Evolutionary conservation across 768 basidiomycete genomes (phyloP), one percentile per base, ranked within the genome.

Genomic region (Amanita jacksonii): DNA sequence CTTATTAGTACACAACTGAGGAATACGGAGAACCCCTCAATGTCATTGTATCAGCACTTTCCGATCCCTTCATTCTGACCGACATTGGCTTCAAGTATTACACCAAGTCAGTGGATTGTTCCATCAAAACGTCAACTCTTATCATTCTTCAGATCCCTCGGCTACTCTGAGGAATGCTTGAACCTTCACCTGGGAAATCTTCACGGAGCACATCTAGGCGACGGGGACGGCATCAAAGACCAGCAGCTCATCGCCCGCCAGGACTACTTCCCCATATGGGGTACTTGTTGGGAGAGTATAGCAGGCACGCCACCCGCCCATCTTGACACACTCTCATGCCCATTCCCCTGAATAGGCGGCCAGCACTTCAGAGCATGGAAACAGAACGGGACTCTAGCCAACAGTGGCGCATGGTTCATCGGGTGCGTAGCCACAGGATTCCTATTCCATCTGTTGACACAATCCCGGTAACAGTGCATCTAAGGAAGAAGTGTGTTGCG

Each of bases 351-450:
- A n/a, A 33, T 54, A 72, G 87, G 87, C n/a, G 89, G 88, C 2
- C 81, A 91, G 46, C 90, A 92, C 56, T 92, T 86, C 54, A 74
- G 88, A 38, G 86, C 86, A 6, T 92, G 88, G 88, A 79, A 77
- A 55, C 88, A 92, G 68, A 87, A 89, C 51, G 88, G 86, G 3
- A 79, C 82, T 0, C 54, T 65, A 13, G 85, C 74, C 0, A 66
- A 80, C 52, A 82, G 75, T 38, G 77, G 81, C 1, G 88, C 88
- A 6, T 91, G 88, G 88, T 91, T 91, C 54, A 66, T 92, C 8
- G 87, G 76, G 85, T 83, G 56, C 32, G 76, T 67, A 30, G 43
- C 4, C 16, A 18, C 8, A 43, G 16, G 32, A 38, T 27, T 28
- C 15, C 9, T 35, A 33, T 23, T 1, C 23, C 19, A 15, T 36